phyloP scores from a whole-genome alignment of 352 stramenopile species.

The Phytopythium litorale region DNA sequence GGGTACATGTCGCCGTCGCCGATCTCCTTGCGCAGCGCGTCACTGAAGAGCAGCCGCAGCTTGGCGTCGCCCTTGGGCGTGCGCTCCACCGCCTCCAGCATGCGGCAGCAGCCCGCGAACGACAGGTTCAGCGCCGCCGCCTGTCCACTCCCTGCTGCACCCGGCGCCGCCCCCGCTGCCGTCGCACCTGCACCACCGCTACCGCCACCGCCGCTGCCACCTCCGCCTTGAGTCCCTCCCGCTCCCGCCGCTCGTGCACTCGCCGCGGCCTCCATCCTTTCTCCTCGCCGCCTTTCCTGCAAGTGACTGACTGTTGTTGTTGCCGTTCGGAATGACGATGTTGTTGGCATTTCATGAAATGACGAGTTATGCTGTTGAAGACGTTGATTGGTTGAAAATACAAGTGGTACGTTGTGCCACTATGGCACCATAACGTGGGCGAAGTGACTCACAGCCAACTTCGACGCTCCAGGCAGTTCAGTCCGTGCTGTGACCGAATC shows the following conservation, averaged over 20 bases:
- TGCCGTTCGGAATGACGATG: too few relatives aligned
- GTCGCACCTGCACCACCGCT: too few relatives aligned
- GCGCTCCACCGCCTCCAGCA: slow-evolving; percentile 65
- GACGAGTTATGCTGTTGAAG: neutral
- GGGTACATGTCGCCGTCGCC: slow-evolving; percentile 61
- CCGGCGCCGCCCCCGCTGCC: neutral
- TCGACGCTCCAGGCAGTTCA: neutral
- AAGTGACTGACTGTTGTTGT: neutral
- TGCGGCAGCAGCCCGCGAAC: slow-evolving; percentile 68
- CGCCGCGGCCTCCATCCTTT: too few relatives aligned
- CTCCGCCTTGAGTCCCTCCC: too few relatives aligned
- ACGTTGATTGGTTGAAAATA: neutral
- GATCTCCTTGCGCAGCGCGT: slow-evolving; percentile 49
- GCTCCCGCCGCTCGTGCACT: too few relatives aligned
- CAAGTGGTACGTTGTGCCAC: neutral
- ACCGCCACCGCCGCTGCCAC: too few relatives aligned
- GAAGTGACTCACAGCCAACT: neutral
- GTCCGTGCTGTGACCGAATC: neutral
- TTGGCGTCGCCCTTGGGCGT: slow-evolving; percentile 75
- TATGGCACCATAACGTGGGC: neutral
- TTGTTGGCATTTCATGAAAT: too few relatives aligned
- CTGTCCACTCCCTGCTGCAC: slow-evolving; percentile 3
- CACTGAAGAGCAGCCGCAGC: slow-evolving; percentile 72
- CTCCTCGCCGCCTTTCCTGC: neutral
- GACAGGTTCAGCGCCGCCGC: slow-evolving; percentile 38